Evolutionary conservation across 345 rosid genomes (phyloP).

Genomic region (Brassica incana): DNA sequence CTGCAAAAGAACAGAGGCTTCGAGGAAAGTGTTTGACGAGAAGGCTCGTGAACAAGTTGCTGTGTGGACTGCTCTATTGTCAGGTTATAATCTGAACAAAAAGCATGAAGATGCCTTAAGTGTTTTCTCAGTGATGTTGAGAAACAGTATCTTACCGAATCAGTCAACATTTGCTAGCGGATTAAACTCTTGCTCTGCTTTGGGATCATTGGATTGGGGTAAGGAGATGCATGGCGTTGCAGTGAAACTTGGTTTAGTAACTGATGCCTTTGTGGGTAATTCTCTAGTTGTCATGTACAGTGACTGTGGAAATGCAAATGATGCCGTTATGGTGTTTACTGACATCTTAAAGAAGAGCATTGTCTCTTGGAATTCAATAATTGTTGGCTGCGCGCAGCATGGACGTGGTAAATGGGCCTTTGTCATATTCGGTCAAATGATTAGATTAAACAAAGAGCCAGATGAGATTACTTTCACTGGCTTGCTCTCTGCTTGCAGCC

Average conservation of each 20-base stretch:
- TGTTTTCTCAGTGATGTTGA: conserved; percentile 58
- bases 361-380: conserved; percentile 73
- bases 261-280: conserved; percentile 50
- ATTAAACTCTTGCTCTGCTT: conserved; percentile 61
- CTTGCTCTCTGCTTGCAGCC: conserved; percentile 80
- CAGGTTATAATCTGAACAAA: conserved; percentile 54
- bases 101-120: conserved; percentile 54
- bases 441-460: conserved; percentile 52
- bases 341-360: conserved; percentile 45
- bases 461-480: conserved; percentile 82
- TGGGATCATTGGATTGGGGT: conserved; percentile 67
- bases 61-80: conserved; percentile 67
- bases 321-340: conserved; percentile 51
- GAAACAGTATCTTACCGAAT: conserved; percentile 52
- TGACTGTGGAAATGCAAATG: conserved; percentile 52
- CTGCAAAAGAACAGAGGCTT: conserved; percentile 49
- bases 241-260: conserved; percentile 55
- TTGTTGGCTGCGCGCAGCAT: conserved; percentile 69
- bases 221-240: conserved; percentile 58
- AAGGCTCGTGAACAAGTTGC: conserved; percentile 49
- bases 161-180: conserved; percentile 71
- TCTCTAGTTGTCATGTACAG: conserved; percentile 14
- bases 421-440: conserved; percentile 54
- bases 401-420: conserved; percentile 58
- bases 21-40: conserved; percentile 49